These are phyloP conservation scores for Mentha longifolia DNA, from an alignment of 257 asterid species.

Conservation along the genomic window DNA sequence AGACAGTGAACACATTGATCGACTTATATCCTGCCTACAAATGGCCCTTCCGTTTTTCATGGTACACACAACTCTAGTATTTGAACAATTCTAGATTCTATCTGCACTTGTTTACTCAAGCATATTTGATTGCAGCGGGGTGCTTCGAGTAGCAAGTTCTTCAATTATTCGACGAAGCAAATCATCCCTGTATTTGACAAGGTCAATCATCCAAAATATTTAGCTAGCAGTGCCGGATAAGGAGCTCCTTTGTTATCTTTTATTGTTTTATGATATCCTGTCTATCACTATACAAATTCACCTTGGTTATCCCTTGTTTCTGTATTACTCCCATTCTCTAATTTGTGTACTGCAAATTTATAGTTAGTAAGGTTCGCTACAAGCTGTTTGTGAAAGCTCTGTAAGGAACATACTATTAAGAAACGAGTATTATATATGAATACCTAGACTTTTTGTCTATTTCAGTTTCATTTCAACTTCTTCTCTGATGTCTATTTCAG, in stretches of 20 bases:
- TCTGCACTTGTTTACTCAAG: slow-evolving; percentile 24
- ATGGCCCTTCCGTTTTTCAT: slow-evolving; percentile 81
- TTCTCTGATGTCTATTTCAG: not conserved
- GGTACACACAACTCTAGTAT: slow-evolving; percentile 47
- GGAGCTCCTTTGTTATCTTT: not conserved
- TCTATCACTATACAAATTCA: not conserved
- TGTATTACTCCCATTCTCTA: not conserved
- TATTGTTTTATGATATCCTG: not conserved
- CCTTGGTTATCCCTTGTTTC: slow-evolving; percentile 10
- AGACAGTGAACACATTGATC: slow-evolving; percentile 81
- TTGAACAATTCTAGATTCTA: slow-evolving; percentile 18
- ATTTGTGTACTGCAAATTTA: not conserved
- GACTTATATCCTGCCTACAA: slow-evolving; percentile 73
- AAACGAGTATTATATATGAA: slow-evolving; percentile 13
- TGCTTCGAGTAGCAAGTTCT: slow-evolving; percentile 85
- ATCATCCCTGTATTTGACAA: slow-evolving; percentile 89
- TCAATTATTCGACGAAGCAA: slow-evolving; percentile 78
- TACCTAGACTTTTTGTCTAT: not conserved
- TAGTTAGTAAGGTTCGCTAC: not conserved
- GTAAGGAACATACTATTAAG: not conserved
- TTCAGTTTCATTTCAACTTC: not conserved
- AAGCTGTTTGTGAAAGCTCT: not conserved
- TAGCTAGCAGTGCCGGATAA: slow-evolving; percentile 20
- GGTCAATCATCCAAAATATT: slow-evolving; percentile 48
- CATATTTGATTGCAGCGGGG: slow-evolving; percentile 69